Evolutionary conservation across 2,329 filamentous ascomycete species (phyloP), one percentile per base, ranked within the genome.

Genomic region (Curvularia hawaiiensis): DNA sequence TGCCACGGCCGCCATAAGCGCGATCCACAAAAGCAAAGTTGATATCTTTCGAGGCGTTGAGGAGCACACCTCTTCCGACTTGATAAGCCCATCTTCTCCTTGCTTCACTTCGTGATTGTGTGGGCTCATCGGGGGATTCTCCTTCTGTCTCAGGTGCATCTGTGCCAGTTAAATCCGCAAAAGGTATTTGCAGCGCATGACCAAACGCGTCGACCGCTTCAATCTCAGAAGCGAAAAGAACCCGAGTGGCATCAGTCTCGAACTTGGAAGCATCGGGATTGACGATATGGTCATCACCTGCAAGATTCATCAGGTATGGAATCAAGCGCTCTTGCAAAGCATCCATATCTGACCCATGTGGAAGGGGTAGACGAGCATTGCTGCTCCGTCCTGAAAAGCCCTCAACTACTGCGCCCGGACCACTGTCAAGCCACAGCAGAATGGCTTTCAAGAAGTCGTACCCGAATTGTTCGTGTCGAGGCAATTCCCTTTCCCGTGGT

Each of bases 381-480:
- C 79, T 77, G 30, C 75, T 71, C 26, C 78, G 75, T 50, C 79
- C 76, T 40, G 82, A 83, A 69, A 89, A 89, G 0, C 83, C 85
- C 56, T 83, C 78, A 2, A 88, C 70, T 10, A 88, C 70, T 28
- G 79, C 79, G 9, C 80, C 77, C 14, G 84, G 75, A 10, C 86
- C 86, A 33, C 84, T 85, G 53, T 86, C 83, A 2, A 88, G 74
- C 84, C 85, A 89, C 1, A 88, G 76, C 2, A 87, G 67, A 43
- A 88, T 86, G 1, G 86, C 85, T 68, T 85, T 87, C 26, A 88
- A 64, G 63, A 89, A 88, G 62, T 88, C 86, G 63, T 87, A 88
- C n/a, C 80, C 80, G 67, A 88, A 88, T 14, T 82, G 81, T 44
- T 84, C 79, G 20, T 79, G 75, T 8, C 57, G 67, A 16, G 71